Base-by-base conservation (phyloP, 176 grass and related monocot species). In the Eragrostis nindensis region DNA sequence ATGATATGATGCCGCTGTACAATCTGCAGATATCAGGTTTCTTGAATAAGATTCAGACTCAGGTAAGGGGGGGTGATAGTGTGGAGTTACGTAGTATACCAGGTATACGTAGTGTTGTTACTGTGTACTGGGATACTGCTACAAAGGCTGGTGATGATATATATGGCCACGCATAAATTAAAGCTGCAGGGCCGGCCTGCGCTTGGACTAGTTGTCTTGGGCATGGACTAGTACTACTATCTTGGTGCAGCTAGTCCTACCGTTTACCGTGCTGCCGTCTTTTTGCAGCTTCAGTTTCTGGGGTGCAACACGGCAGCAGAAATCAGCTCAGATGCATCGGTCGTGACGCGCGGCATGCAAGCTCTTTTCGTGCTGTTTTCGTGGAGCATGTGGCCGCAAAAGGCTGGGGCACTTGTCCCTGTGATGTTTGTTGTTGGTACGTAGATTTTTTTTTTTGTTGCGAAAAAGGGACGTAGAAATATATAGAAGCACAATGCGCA, bases 351-450 rank as follows among this genome's bases (percentile, higher is more conserved):
- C 44, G 65, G 53, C 47, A 16, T 48, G 65, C 68, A 49, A n/a
- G 80, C 24, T 79, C 80, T 40, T 72, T 73, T 55, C 69, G 53
- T 59, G 14, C 24, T 47, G 8, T 65, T 75, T 77, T 78, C 75
- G 32, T 59, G 67, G n/a, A 83, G 50, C 68, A 66, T 83, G 74
- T 66, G 74, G 80, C 60, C 60, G 18, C 79, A 50, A 47, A 79
- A 79, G 75, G 59, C 75, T 79, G 80, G 86, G 86, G 80, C 68
- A 74, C 11, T 61, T 88, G 86, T 73, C 80, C 79, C 48, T 47
- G n/a, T 26, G 14, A 77, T 74, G 50, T 44, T 73, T 64, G 46
- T 39, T 45, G 78, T 41, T 32, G n/a, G 47, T 27, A 70, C 27
- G n/a, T n/a, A n/a, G n/a, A n/a, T n/a, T n/a, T n/a, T n/a, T n/a